Evolutionary conservation across 495 filamentous ascomycete species (phyloP).

Genomic region (Lasiosphaeria hispida): DNA sequence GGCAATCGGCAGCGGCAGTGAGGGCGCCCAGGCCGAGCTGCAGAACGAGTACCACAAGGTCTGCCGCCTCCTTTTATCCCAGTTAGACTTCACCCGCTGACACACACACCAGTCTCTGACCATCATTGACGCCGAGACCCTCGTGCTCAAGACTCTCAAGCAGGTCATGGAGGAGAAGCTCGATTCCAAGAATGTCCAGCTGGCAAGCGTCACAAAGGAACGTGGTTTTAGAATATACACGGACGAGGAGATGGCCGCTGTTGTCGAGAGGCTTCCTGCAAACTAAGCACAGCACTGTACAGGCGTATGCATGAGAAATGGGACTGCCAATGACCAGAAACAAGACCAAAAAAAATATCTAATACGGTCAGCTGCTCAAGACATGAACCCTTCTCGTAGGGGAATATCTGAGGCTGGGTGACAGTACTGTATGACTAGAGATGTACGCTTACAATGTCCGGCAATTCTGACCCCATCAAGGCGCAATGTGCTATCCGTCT

Average conservation of each 20-base stretch:
- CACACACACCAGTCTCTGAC: constrained; percentile 65
- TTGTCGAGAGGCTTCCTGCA: constrained; percentile 70
- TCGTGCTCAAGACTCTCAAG: constrained; percentile 97
- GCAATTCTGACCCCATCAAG: no score
- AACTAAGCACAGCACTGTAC: constrained; percentile 36
- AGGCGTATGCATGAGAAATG: no score
- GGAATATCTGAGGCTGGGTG: no score
- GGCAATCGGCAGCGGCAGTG: constrained; percentile 93
- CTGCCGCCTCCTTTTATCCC: constrained; percentile 4
- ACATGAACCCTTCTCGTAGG: no score
- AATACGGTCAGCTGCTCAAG: no score
- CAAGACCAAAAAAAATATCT: no score
- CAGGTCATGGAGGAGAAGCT: constrained; percentile 99
- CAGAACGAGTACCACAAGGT: constrained; percentile 98
- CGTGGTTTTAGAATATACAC: constrained; percentile 97
- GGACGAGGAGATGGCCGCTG: constrained; percentile 91
- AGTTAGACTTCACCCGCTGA: constrained; percentile 15
- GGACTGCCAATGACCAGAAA: no score
- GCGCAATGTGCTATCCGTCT: no score
- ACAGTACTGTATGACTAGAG: not conserved
- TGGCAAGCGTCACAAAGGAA: constrained; percentile 96
- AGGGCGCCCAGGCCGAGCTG: constrained; percentile 95
- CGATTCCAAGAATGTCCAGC: constrained; percentile 95
- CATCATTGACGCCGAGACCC: constrained; percentile 84
- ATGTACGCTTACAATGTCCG: not conserved